Evolutionary conservation across 805 yeast genomes (phyloP).

Genomic region (Lachancea sp.): DNA sequence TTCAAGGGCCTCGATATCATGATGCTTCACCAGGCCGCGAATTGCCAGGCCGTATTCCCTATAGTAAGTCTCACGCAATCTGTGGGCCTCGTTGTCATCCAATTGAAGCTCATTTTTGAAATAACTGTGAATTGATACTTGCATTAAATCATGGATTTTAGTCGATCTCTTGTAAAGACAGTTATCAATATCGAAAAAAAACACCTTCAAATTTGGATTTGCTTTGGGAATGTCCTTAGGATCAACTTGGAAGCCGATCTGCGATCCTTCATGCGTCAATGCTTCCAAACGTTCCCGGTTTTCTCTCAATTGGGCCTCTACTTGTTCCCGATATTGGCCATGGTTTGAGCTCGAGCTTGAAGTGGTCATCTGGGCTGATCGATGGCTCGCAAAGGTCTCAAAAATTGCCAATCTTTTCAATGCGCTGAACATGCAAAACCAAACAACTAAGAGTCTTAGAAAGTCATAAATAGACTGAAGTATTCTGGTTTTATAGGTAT

Average conservation of each 20-base stretch:
- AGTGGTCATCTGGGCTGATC: constrained; percentile 12
- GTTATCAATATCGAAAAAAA: constrained; percentile 92
- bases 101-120: constrained; percentile 60
- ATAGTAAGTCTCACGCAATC: constrained; percentile 69
- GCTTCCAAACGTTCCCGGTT: constrained; percentile 32
- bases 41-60: constrained; percentile 86
- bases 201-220: constrained; percentile 34
- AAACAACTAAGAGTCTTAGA: background rate
- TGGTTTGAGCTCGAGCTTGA: constrained; percentile 3
- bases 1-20: constrained; percentile 77
- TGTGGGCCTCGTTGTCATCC: constrained; percentile 65
- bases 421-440: background rate
- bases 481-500: background rate
- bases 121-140: constrained; percentile 71
- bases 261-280: constrained; percentile 32
- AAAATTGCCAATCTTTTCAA: background rate
- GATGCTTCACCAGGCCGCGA: constrained; percentile 67
- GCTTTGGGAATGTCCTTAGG: constrained; percentile 20
- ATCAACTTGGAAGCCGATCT: constrained; percentile 28
- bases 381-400: background rate
- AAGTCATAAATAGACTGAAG: background rate
- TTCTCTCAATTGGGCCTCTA: constrained; percentile 22
- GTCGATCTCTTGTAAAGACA: constrained; percentile 75
- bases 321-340: constrained; percentile 12
- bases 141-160: constrained; percentile 82